Evolutionary conservation across 2,329 filamentous ascomycete species (phyloP).

Genomic region (Nigrograna mackinnonii): DNA sequence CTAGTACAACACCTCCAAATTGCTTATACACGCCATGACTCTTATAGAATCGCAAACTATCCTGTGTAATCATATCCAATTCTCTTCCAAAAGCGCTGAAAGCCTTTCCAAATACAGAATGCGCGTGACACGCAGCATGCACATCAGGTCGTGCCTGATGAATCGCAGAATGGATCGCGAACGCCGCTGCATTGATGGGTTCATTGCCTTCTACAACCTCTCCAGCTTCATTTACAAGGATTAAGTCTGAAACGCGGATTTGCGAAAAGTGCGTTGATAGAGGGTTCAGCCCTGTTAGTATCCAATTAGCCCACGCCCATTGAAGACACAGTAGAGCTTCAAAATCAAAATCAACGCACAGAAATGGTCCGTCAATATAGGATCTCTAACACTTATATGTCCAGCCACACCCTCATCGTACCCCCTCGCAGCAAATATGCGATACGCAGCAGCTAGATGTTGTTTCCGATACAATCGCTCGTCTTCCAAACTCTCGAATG

Average conservation of each 20-base stretch:
- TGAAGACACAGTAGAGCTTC: background rate
- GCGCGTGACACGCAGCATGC: conserved; percentile 49
- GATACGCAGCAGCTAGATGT: conserved; percentile 50
- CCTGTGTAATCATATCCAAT: conserved; percentile 54
- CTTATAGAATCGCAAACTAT: conserved; percentile 47
- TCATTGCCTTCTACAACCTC: conserved; percentile 44
- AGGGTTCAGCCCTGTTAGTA: conserved; percentile 43
- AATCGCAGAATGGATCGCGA: conserved; percentile 51
- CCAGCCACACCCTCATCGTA: conserved; percentile 48
- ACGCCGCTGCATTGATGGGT: conserved; percentile 51
- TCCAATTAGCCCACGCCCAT: background rate
- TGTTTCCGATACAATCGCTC: conserved; percentile 50
- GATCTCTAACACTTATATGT: conserved; percentile 49
- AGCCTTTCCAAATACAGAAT: conserved; percentile 52
- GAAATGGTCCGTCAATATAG: conserved; percentile 35
- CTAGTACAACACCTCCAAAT: conserved; percentile 47
- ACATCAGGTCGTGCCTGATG: conserved; percentile 41
- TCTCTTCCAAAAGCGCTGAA: conserved; percentile 50
- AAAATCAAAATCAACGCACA: conserved; percentile 15
- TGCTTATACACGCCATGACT: conserved; percentile 45
- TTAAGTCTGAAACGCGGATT: conserved; percentile 46
- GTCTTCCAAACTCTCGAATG: conserved; percentile 42
- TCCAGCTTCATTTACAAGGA: conserved; percentile 48
- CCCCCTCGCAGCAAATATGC: conserved; percentile 41
- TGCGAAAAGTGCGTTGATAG: conserved; percentile 49